A percentile compares a stretch with the other conserved stretches of the same genome.
Evolutionary conservation across 1,284 basidiomycete species (phyloP).

Genomic region (Ceratobasidium theobromae): DNA sequence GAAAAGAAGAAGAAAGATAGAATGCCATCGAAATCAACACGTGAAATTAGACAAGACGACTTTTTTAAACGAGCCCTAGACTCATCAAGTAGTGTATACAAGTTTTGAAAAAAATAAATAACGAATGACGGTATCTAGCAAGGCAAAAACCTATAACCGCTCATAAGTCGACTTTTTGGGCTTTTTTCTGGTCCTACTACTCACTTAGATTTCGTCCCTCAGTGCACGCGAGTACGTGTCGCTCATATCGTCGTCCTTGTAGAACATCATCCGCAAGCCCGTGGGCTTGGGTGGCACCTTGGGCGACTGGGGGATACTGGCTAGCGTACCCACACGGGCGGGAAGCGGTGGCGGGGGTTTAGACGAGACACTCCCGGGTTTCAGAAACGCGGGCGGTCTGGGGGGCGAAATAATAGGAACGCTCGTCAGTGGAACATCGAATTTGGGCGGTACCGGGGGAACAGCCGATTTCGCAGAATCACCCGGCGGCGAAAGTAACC

Average conservation of each 20-base stretch:
- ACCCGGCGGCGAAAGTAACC: neutral
- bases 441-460: neutral
- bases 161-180: neutral
- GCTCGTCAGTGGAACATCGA: neutral
- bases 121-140: too few relatives aligned
- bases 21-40: too few relatives aligned
- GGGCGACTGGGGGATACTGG: neutral
- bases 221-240: conserved; percentile 2
- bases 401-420: neutral
- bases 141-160: too few relatives aligned
- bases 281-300: conserved; percentile 19
- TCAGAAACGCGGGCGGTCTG: neutral
- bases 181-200: neutral
- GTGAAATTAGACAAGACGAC: too few relatives aligned
- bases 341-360: conserved; percentile 6
- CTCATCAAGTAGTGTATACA: too few relatives aligned
- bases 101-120: too few relatives aligned
- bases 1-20: too few relatives aligned
- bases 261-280: neutral
- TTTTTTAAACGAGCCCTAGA: too few relatives aligned
- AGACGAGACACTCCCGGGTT: neutral
- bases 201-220: conserved; percentile 11
- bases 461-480: neutral
- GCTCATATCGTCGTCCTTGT: conserved; percentile 16
- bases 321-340: neutral